phyloP scores from a whole-genome alignment of 1,139 yeast genomes.

The Taphrina confusa region DNA sequence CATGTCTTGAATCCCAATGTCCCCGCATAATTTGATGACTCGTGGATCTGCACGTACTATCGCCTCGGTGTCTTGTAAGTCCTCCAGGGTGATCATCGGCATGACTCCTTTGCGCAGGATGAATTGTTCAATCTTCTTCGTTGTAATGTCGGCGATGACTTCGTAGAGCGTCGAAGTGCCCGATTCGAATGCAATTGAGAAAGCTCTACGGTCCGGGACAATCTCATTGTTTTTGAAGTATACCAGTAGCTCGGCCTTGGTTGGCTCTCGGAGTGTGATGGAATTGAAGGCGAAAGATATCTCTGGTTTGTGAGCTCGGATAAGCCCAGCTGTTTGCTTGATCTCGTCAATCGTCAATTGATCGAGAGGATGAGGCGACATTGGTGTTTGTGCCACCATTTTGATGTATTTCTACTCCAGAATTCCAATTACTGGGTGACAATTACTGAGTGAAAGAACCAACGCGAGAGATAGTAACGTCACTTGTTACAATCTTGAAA shows the following conservation, averaged over 20 bases:
- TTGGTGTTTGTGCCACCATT: slow-evolving; percentile 2
- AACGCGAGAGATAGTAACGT: no score
- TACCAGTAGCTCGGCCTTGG: slow-evolving; percentile 59
- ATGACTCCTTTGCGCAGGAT: slow-evolving; percentile 55
- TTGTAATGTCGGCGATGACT: slow-evolving; percentile 61
- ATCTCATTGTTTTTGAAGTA: slow-evolving; percentile 66
- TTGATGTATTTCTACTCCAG: no score
- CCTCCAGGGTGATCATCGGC: slow-evolving; percentile 72
- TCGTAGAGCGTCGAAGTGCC: slow-evolving; percentile 66
- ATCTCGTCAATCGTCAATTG: slow-evolving; percentile 65
- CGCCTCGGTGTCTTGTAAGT: slow-evolving; percentile 63
- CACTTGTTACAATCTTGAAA: no score
- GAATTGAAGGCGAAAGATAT: slow-evolving; percentile 62
- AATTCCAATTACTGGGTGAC: no score
- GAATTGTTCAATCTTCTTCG: slow-evolving; percentile 50
- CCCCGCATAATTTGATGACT: slow-evolving; percentile 70
- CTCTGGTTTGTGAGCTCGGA: slow-evolving; percentile 55
- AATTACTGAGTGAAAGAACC: no score
- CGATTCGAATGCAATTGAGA: slow-evolving; percentile 62
- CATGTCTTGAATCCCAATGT: slow-evolving; percentile 69
- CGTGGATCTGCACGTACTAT: slow-evolving; percentile 66
- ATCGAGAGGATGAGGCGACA: slow-evolving; percentile 61
- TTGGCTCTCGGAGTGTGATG: slow-evolving; percentile 69
- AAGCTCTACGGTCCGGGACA: slow-evolving; percentile 66
- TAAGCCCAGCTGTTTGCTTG: slow-evolving; percentile 51